Evolutionary conservation across 169 alveolate genomes (phyloP).

Genomic region (Nephromyces sp.): DNA sequence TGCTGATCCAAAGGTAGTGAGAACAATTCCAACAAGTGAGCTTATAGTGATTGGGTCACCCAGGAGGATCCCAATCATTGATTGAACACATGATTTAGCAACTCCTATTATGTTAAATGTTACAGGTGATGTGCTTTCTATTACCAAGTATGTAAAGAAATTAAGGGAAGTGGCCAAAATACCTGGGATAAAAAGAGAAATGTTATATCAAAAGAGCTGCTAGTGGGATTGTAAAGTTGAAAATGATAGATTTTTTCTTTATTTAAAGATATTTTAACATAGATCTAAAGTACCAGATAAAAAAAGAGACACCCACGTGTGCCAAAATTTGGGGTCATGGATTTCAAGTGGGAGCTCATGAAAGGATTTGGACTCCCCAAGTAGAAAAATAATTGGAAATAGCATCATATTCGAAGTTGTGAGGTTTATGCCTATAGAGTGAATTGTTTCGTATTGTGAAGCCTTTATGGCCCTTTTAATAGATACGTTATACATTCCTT

Average conservation of each 20-base stretch:
- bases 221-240: too few species aligned
- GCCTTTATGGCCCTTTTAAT: conserved; percentile 34
- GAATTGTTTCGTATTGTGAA: conserved; percentile 17
- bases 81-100: conserved; percentile 43
- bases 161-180: not conserved
- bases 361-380: conserved; percentile 16
- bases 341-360: not conserved
- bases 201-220: too few species aligned
- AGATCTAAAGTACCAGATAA: not conserved
- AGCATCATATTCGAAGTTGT: conserved; percentile 23
- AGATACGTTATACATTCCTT: conserved; percentile 42
- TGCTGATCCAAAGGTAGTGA: conserved; percentile 35
- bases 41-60: conserved; percentile 30
- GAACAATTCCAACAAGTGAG: conserved; percentile 30
- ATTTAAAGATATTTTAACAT: too few species aligned
- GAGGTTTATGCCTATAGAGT: conserved; percentile 22
- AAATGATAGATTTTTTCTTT: too few species aligned
- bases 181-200: too few species aligned
- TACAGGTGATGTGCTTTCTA: conserved; percentile 17
- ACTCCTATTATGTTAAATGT: conserved; percentile 46
- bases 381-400: conserved; percentile 30
- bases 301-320: not conserved
- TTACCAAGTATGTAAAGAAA: not conserved
- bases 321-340: not conserved
- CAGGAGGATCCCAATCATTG: conserved; percentile 40